These are phyloP conservation scores for Nitzschia palea DNA, from an alignment of 108 stramenopile genomes.

Conservation along the genomic window DNA sequence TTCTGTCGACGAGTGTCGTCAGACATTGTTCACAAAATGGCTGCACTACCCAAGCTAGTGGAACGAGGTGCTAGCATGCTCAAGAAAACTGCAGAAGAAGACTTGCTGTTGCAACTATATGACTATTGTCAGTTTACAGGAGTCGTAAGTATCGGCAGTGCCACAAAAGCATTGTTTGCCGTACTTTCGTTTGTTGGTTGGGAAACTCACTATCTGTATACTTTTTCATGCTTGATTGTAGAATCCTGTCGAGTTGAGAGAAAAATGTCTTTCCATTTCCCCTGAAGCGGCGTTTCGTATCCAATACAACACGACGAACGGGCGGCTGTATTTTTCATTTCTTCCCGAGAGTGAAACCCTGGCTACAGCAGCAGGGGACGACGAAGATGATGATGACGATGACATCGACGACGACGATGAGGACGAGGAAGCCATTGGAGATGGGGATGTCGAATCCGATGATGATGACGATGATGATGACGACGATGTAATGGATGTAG, in stretches of 20 bases:
- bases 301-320: slow-evolving; percentile 52
- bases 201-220: too few relatives aligned
- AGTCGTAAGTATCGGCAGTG: slow-evolving; percentile 28
- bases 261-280: slow-evolving; percentile 53
- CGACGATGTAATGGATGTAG: slow-evolving; percentile 41
- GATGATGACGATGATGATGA: slow-evolving; percentile 34
- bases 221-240: slow-evolving; percentile 6
- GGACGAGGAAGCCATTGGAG: slow-evolving; percentile 19
- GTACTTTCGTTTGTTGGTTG: too few relatives aligned
- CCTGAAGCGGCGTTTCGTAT: slow-evolving; percentile 67
- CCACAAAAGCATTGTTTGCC: too few relatives aligned
- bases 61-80: slow-evolving; percentile 62
- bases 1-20: slow-evolving; percentile 51
- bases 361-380: slow-evolving; percentile 31
- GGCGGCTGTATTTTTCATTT: slow-evolving; percentile 71
- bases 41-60: slow-evolving; percentile 66
- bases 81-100: slow-evolving; percentile 55
- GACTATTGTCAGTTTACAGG: slow-evolving; percentile 62
- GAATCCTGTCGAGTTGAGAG: slow-evolving; percentile 56
- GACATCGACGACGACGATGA: slow-evolving; percentile 34
- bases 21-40: slow-evolving; percentile 45
- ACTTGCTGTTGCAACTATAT: slow-evolving; percentile 45
- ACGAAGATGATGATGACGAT: slow-evolving; percentile 38
- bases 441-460: slow-evolving; percentile 16
- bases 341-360: slow-evolving; percentile 52